Base-by-base conservation (phyloP, 352 stramenopile species). In the Salisapilia sapeloensis region DNA sequence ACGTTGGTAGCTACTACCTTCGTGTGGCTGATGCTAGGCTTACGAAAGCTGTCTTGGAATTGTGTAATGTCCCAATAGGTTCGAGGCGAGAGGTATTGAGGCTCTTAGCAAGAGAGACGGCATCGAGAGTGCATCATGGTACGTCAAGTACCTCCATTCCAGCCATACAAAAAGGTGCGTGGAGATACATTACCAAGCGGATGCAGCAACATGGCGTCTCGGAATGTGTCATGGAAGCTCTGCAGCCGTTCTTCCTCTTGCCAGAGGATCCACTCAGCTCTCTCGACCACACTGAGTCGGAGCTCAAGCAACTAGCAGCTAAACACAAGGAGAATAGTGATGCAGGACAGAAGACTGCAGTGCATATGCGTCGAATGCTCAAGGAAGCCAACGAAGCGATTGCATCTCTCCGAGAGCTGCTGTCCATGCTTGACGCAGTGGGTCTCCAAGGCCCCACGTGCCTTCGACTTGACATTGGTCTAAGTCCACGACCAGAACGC, bases 11-110 rank as follows among this genome's bases (percentile, higher is more conserved):
- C 1, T 86, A 83, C 39, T 89, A 84, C 37, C 40, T 91, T 11
- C 52, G 76, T 0, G 53, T 91, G 16, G 89, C 84, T 38, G 72
- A 91, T 29, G 70, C 74, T 4, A 54, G 70, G 9, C 47, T 91
- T 4, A 80, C 69, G 5, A 50, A 52, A 25, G 63, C 53, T 4
- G 69, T 91, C 16, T 43, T 91, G 18, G 70, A 89, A 24, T 28
- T 87, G 4, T 82, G 70, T 7, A 50, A 57, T 10, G 42, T 91
- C 16, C 56, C 66, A 5, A 46, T 24, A 5, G 50, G 40, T 12
- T 65, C 52, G 15, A 64, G 62, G 27, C 65, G 69, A 2, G 72
- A 91, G 25, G 42, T 82, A n/a, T 40, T 84, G 6, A 82, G 65
- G 38, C 46, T 87, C 6, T 48, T 91, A 29, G 79, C 72, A 7